A percentile compares a stretch with the other conserved stretches of the same genome.
phyloP scores from a whole-genome alignment of 352 stramenopile species.

The Lagenidium giganteum region DNA sequence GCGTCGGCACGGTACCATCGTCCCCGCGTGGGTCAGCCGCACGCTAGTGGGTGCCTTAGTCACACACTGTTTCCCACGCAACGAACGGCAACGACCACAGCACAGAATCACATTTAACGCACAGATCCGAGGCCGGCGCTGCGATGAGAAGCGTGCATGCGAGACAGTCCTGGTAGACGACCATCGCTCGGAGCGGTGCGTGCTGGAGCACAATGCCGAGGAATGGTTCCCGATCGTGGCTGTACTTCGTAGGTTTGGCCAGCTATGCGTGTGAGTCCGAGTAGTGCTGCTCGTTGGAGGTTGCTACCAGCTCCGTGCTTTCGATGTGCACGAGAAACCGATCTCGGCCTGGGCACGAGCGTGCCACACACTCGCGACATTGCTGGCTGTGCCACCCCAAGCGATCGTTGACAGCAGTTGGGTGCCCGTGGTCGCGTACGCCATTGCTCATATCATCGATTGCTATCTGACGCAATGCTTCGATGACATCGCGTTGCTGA shows the following conservation, averaged over 20 bases:
- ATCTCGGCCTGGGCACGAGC: neutral
- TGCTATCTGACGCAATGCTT: conserved; percentile 15
- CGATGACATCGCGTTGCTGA: no score
- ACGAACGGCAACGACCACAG: no score
- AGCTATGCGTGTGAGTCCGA: conserved; percentile 15
- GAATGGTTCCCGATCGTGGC: neutral
- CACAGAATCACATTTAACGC: no score
- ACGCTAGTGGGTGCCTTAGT: no score
- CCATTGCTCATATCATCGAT: conserved; percentile 23
- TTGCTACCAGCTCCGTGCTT: conserved; percentile 2
- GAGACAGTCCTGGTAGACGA: conserved; percentile 20
- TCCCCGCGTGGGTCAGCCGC: no score
- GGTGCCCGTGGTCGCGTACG: conserved; percentile 23
- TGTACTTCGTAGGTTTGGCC: conserved; percentile 1
- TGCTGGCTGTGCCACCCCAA: conserved; percentile 14
- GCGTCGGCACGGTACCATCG: no score
- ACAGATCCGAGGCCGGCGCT: conserved; percentile 8
- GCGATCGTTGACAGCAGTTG: conserved; percentile 20
- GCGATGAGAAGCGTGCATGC: neutral
- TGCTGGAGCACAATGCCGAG: conserved; percentile 2
- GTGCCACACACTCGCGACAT: neutral
- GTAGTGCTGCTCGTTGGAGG: conserved; percentile 4
- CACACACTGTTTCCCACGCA: no score
- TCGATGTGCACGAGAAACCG: conserved; percentile 2
- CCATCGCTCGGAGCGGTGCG: conserved; percentile 15